Base-by-base conservation (phyloP, 352 stramenopile species). In the Globisporangium lucens region DNA sequence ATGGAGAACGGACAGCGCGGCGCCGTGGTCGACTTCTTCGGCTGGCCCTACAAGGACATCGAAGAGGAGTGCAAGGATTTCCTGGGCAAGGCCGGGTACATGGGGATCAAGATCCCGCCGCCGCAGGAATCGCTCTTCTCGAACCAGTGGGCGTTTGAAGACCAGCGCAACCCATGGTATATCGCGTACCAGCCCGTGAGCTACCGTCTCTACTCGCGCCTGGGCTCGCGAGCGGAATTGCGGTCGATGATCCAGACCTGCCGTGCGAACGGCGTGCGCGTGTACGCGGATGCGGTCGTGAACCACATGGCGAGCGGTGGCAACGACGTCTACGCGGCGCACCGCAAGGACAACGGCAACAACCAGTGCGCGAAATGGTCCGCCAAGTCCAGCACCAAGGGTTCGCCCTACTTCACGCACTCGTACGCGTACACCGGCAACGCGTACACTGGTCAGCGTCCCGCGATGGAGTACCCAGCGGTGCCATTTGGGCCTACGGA, bases 401-500 rank as follows among this genome's bases (percentile, higher is more conserved):
- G 59, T 3, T 76, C 70, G 8, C 70, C 70, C 9, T 76, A 75
- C 57, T 77, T 64, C 15, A 64, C 59, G 17, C 59, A 64, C 59
- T 64, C 59, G 15, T 85, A 69, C 56, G 72, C 70, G 6, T 91
- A 83, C 56, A 61, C 70, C 10, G 56, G 65, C 8, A 87, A 79
- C 66, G 24, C 59, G 8, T 66, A 84, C 53, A 89, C 83, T 6
- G 75, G 75, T 13, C 66, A 65, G 59, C 82, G 74, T 3, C 71
- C 81, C 0, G 74, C 76, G 12, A 68, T 80, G 20, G 83, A 91
- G 57, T 91, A 82, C 35, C 83, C 83, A 3, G 83, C 82, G 15
- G 79, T 88, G 33, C 79, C 80, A 6, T 91, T 71, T 52, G 72
- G 79, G 4, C 79, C 83, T 0, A 74, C 76, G 8, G 83, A 90